Percentiles rank a stretch among this genome's conserved stretches.
phyloP scores from a whole-genome alignment of 169 alveolate species.

The Eimeria zaria region DNA sequence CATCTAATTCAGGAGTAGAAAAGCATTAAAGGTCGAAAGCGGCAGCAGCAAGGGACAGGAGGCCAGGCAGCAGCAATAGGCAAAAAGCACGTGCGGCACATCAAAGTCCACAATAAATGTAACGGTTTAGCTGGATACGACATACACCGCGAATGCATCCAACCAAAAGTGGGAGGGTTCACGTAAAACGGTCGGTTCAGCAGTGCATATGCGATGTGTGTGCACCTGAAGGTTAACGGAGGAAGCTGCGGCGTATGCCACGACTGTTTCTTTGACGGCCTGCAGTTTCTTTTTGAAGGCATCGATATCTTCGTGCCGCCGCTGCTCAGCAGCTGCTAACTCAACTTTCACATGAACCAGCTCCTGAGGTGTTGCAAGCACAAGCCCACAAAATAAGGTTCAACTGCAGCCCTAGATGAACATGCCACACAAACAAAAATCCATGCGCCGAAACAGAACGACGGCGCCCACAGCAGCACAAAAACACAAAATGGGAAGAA shows the following conservation, averaged over 20 bases:
- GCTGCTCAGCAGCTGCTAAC: slow-evolving; percentile 81
- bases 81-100: background rate
- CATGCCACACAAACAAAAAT: background rate
- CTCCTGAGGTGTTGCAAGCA: slow-evolving; percentile 41
- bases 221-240: slow-evolving; percentile 75
- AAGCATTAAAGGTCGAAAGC: background rate
- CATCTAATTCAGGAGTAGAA: background rate
- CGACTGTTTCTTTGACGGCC: slow-evolving; percentile 74
- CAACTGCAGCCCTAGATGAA: background rate
- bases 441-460: background rate
- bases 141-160: background rate
- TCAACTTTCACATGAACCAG: slow-evolving; percentile 79
- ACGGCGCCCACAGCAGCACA: background rate
- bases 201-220: background rate
- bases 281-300: slow-evolving; percentile 74
- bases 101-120: background rate
- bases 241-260: slow-evolving; percentile 78
- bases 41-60: background rate
- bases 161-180: background rate
- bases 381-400: background rate
- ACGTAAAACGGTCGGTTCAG: background rate
- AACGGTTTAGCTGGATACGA: background rate
- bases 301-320: slow-evolving; percentile 80
- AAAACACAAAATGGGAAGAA: background rate
- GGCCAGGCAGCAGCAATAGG: background rate